These are phyloP conservation scores for Pseudocercospora fijiensis DNA, from an alignment of 2,329 filamentous ascomycete species.

Conservation along the genomic window DNA sequence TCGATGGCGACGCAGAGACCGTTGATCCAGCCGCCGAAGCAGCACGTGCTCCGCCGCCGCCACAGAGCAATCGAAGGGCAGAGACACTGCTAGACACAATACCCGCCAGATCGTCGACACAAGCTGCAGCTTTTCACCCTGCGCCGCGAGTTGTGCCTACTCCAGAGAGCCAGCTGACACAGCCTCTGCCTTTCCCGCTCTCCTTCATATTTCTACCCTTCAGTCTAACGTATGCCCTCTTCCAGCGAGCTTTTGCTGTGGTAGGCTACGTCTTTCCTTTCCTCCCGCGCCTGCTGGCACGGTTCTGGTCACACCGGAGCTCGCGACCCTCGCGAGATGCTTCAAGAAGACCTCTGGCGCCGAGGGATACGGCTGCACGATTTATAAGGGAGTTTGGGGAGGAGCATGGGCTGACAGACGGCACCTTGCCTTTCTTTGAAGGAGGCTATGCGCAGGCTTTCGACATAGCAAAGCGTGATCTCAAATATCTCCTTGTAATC, in stretches of 20 bases:
- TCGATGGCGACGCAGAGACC: conserved; percentile 90
- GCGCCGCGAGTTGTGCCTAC: conserved; percentile 84
- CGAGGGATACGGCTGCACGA: conserved; percentile 80
- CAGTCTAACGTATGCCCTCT: conserved; percentile 69
- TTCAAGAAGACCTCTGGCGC: conserved; percentile 69
- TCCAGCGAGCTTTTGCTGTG: conserved; percentile 68
- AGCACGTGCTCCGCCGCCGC: conserved; percentile 63
- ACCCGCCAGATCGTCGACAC: conserved; percentile 38
- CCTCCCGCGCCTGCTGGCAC: conserved; percentile 62
- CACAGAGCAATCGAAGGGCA: conserved; percentile 61
- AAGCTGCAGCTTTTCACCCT: conserved; percentile 54
- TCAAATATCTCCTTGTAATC: conserved; percentile 87
- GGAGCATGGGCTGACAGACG: conserved; percentile 67
- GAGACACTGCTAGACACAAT: conserved; percentile 67
- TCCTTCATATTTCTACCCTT: conserved; percentile 79
- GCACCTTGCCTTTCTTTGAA: conserved; percentile 74
- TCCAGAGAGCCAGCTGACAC: conserved; percentile 62
- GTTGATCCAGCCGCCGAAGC: conserved; percentile 79
- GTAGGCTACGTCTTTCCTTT: conserved; percentile 79
- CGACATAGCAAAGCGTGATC: conserved; percentile 82
- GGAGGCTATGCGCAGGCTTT: conserved; percentile 89
- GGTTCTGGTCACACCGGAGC: conserved; percentile 55
- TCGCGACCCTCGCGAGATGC: conserved; percentile 61
- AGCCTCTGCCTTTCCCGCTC: conserved; percentile 72
- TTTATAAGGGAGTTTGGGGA: conserved; percentile 95